Evolutionary conservation across 2,329 filamentous ascomycete species (phyloP), one percentile per base, ranked within the genome.

Genomic region (Microsporum ferrugineum): DNA sequence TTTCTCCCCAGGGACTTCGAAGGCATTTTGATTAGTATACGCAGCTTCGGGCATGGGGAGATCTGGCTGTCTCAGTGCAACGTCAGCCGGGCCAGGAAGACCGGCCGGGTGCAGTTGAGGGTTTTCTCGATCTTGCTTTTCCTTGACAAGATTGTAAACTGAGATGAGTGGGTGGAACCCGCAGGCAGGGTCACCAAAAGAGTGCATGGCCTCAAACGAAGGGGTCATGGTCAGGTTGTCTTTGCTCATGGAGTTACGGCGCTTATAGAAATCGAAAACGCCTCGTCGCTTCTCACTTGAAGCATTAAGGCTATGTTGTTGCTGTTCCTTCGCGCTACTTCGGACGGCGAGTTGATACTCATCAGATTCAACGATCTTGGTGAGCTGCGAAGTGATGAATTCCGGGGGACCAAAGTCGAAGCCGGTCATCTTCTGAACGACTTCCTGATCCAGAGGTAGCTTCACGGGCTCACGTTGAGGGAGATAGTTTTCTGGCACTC

Each of bases 221-320:
- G 89, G 87, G 1, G 86, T 87, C 6, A 53, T 31, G 3, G 82
- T 82, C 65, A 99, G 78, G 2, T 91, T 96, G 71, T 97, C 94
- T 66, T 89, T 84, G 73, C 94, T 97, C 59, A 84, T 87, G 0
- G 92, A 97, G 71, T 91, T 96, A 62, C 91, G 84, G 66, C 94
- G 83, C 76, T 96, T 96, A 77, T 97, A 99, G 70, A 99, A 97
- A 71, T 96, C 92, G 67, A 97, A 96, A 65, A 96, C 92, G 7
- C 89, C 88, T 60, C 92, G 85, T 71, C 85, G 88, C 77, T 91
- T 95, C 74, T 96, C 91, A 14, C 84, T 71, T 77, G 85, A 71
- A 64, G 82, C 69, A 71, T 81, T 72, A 71, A 85, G 66, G 73
- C 81, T 65, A 76, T 73, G 58, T n/a, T 53, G 49, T 82, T 88